Conservation (phyloP, 129 eudicot genomes). For the Artemisia argyi region DNA sequence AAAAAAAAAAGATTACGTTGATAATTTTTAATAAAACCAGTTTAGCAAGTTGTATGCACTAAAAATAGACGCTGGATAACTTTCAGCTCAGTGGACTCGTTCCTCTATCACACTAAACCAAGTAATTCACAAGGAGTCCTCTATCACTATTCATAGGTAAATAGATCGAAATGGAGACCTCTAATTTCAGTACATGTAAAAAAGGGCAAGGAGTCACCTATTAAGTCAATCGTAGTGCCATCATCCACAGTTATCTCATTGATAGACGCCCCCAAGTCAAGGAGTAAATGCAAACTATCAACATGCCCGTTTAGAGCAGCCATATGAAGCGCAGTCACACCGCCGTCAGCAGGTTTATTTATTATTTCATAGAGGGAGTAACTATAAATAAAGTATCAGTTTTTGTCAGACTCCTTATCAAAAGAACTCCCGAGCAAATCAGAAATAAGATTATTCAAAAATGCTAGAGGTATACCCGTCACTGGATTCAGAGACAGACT, state of each 20-base stretch:
- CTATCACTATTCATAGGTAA: too few species aligned
- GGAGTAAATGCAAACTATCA: conserved; percentile 74
- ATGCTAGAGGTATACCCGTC: conserved; percentile 45
- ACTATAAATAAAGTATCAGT: conserved; percentile 18
- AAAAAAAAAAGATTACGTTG: not conserved
- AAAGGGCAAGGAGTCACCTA: conserved; percentile 44
- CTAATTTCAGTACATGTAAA: not conserved
- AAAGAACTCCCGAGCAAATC: not conserved
- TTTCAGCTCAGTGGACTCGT: not conserved
- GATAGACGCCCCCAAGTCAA: conserved; percentile 90
- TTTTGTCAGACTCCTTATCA: conserved; percentile 15
- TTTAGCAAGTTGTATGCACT: not conserved
- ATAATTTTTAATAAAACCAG: not conserved
- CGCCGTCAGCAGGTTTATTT: conserved; percentile 86
- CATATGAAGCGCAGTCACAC: conserved; percentile 99
- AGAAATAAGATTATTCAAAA: not conserved
- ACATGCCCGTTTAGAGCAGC: conserved; percentile 92
- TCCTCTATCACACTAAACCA: too few species aligned
- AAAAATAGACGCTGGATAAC: not conserved
- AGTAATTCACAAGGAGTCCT: too few species aligned
- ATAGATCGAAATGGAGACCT: not conserved
- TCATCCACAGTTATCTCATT: conserved; percentile 69
- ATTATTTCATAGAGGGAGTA: conserved; percentile 72
- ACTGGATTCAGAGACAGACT: conserved; percentile 42
- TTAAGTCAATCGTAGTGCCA: conserved; percentile 88